phyloP scores from a whole-genome alignment of 2,329 filamentous ascomycete species.

The Neocatenulostroma microsporum region DNA sequence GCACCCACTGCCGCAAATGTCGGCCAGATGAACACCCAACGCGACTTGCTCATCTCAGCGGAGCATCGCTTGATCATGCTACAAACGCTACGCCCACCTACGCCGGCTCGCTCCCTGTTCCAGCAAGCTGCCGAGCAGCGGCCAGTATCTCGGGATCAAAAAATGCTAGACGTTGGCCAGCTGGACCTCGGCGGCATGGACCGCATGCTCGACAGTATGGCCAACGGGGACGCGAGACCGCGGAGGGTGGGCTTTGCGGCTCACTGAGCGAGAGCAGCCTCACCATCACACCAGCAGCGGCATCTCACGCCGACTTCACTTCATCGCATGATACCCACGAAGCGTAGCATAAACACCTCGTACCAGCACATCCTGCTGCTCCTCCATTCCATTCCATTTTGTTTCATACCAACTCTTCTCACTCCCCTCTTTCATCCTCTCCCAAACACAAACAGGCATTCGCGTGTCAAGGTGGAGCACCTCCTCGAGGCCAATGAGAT shows the following conservation, averaged over 20 bases:
- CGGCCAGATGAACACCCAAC: slow-evolving; percentile 37
- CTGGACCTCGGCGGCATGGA: slow-evolving; percentile 44
- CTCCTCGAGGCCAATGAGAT: slow-evolving; percentile 45
- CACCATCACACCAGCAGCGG: too few species aligned
- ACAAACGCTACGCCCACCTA: slow-evolving; percentile 26
- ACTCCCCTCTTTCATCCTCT: too few species aligned
- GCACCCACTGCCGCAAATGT: slow-evolving; percentile 23
- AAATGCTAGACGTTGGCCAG: slow-evolving; percentile 37
- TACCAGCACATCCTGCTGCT: too few species aligned
- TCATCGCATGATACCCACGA: too few species aligned
- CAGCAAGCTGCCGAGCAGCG: slow-evolving; percentile 23
- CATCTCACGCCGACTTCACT: too few species aligned
- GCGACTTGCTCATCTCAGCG: slow-evolving; percentile 37
- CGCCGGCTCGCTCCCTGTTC: slow-evolving; percentile 27
- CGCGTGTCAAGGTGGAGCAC: slow-evolving; percentile 47
- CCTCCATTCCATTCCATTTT: slow-evolving; percentile 6
- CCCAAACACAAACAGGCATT: slow-evolving; percentile 20
- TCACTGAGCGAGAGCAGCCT: too few species aligned
- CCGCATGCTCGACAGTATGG: slow-evolving; percentile 36
- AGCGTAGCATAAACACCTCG: too few species aligned
- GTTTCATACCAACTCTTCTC: slow-evolving; percentile 1
- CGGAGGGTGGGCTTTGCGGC: slow-evolving; percentile 31
- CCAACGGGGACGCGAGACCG: slow-evolving; percentile 14
- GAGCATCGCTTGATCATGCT: slow-evolving; percentile 40
- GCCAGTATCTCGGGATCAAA: slow-evolving; percentile 31